Evolutionary conservation across 257 asterid genomes (phyloP).

Genomic region (Petunia axillaris): DNA sequence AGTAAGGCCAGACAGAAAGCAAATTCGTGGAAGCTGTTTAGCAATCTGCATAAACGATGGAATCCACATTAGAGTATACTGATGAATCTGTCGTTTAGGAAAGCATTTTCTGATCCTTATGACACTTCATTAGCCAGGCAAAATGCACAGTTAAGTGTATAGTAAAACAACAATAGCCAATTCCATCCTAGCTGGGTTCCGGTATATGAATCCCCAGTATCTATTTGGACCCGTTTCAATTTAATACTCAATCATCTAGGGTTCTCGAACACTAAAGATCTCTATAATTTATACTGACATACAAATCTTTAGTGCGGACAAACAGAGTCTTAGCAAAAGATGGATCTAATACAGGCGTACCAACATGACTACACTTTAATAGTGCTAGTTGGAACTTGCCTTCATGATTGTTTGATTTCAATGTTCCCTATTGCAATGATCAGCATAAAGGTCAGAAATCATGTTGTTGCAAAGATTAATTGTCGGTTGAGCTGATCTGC

Average conservation of each 20-base stretch:
- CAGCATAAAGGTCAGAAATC: neutral
- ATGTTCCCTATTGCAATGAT: neutral
- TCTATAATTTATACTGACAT: neutral
- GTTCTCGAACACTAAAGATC: neutral
- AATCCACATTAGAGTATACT: constrained; percentile 1
- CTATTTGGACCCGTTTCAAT: neutral
- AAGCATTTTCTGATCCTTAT: neutral
- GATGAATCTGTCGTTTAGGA: neutral
- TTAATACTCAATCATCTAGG: neutral
- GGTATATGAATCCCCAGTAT: neutral
- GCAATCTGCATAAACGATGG: constrained; percentile 60
- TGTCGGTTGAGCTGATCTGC: neutral
- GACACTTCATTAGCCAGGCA: neutral
- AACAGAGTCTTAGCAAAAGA: no score
- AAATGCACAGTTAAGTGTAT: neutral
- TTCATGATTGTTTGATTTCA: no score
- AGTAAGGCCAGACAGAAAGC: constrained; percentile 89
- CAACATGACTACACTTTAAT: no score
- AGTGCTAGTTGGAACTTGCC: no score
- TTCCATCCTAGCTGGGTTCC: neutral
- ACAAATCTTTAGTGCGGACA: neutral
- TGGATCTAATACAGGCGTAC: no score
- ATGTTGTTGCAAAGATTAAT: neutral
- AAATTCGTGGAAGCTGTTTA: constrained; percentile 74
- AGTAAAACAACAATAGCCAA: neutral